Evolutionary conservation across 176 grass and related monocot species (phyloP), one percentile per base, ranked within the genome.

Genomic region (Oryza rufipogon): DNA sequence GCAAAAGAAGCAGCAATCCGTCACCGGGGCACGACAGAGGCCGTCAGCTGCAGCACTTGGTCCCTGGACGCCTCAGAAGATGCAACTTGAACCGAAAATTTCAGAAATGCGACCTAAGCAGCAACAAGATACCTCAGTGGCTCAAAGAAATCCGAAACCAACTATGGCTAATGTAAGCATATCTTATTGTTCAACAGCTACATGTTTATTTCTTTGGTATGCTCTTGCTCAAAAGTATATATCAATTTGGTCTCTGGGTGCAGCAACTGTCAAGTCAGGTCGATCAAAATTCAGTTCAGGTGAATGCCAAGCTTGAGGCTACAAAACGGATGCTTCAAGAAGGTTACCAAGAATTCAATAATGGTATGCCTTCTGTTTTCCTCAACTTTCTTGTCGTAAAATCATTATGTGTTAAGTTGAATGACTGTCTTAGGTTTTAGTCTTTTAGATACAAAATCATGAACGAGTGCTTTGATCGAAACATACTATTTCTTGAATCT

Each of bases 291-390:
- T 67, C 75, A 2, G 34, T 88, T 11, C 81, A 20, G 4, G 60
- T 13, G 1, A 88, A 84, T 0, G 81, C 85, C 30, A 94, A 91
- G 66, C 74, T 92, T 1, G 87, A 94, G 71, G 66, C 63, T 41
- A 75, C 92, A 30, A 94, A 90, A 58, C 79, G 87, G 32, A 92
- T 90, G 77, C 89, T 94, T 68, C 87, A 92, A 61, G 92, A 94
- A 46, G 89, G 89, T 39, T 92, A 94, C 66, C 89, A 94, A 87
- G 87, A 91, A 77, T 81, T 89, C 67, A 86, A 64, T 38, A 88
- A 92, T 20, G 87, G 92, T 92, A 74, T 2, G 74, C 22, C 0
- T 19, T 39, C 0, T 67, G 19, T 42, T 32, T 56, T 72, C 22
- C 5, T 16, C 61, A 39, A 11, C 33, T 39, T 0, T 65, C 45